phyloP scores from a whole-genome alignment of 106 monocot species.

The Ottelia alismoides region DNA sequence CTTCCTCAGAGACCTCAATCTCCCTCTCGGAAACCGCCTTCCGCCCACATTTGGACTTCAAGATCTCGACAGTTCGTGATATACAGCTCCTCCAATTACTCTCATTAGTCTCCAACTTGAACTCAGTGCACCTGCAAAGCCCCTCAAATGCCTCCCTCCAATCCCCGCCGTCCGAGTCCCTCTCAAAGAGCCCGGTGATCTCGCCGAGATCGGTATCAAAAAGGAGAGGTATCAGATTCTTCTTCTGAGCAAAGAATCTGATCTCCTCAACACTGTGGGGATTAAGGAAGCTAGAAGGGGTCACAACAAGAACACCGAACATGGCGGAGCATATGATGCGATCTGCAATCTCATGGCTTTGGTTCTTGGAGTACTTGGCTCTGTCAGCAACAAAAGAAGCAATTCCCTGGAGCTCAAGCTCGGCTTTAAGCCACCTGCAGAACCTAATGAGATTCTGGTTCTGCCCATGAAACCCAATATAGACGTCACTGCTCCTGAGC shows the following conservation, averaged over 20 bases:
- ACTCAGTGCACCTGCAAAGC: slow-evolving; percentile 33
- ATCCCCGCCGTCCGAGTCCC: slow-evolving; percentile 49
- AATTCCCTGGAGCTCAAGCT: slow-evolving; percentile 87
- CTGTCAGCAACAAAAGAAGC: slow-evolving; percentile 79
- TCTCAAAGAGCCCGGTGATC: slow-evolving; percentile 42
- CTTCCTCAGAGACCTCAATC: slow-evolving; percentile 21
- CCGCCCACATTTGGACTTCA: slow-evolving; percentile 53
- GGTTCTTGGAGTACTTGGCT: slow-evolving; percentile 67
- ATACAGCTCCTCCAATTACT: slow-evolving; percentile 75
- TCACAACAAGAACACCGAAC: slow-evolving; percentile 55
- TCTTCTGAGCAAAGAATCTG: slow-evolving; percentile 89
- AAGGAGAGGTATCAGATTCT: slow-evolving; percentile 68
- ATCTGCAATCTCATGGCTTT: slow-evolving; percentile 92
- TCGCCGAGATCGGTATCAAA: slow-evolving; percentile 52
- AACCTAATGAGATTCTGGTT: slow-evolving; percentile 50
- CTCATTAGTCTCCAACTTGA: slow-evolving; percentile 64
- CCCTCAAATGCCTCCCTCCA: slow-evolving; percentile 63
- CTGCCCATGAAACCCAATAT: slow-evolving; percentile 85
- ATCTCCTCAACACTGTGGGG: slow-evolving; percentile 69
- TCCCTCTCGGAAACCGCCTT: slow-evolving; percentile 36
- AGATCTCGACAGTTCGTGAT: slow-evolving; percentile 27
- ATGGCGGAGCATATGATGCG: slow-evolving; percentile 77
- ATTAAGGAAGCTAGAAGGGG: slow-evolving; percentile 47
- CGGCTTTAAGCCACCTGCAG: slow-evolving; percentile 86
- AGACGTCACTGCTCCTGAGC: slow-evolving; percentile 85